Conservation (phyloP, 148 eudicot genomes). For the Nepenthes mirabilis region DNA sequence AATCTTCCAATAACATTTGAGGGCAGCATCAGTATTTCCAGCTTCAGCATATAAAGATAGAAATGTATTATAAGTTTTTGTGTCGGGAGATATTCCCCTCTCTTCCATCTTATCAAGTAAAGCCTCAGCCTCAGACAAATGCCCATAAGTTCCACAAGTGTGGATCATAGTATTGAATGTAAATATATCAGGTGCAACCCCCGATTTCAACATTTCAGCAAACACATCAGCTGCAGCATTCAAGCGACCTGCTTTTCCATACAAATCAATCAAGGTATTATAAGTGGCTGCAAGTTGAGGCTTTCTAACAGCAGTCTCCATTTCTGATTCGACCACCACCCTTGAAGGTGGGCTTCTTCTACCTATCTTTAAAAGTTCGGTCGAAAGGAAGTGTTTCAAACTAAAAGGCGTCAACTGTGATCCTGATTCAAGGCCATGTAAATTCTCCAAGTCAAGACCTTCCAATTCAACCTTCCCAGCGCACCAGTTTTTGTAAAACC, state of each 20-base stretch:
- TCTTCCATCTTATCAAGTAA: conserved; percentile 79
- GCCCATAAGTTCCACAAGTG: conserved; percentile 74
- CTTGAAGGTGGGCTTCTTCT: conserved; percentile 29
- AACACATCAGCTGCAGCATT: conserved; percentile 69
- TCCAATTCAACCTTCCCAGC: conserved; percentile 48
- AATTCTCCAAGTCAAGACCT: conserved; percentile 39
- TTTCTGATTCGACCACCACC: conserved; percentile 8
- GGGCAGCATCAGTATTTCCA: conserved; percentile 48
- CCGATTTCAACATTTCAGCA: conserved; percentile 62
- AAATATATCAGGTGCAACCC: conserved; percentile 54
- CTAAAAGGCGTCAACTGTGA: conserved; percentile 28
- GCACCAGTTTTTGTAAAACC: conserved; percentile 81
- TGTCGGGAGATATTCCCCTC: conserved; percentile 61
- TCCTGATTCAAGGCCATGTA: conserved; percentile 22
- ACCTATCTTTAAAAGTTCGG: conserved; percentile 71
- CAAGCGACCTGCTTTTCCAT: conserved; percentile 77
- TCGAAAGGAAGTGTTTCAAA: conserved; percentile 58
- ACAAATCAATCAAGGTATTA: conserved; percentile 79
- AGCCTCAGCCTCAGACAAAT: conserved; percentile 63
- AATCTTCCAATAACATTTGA: conserved; percentile 49
- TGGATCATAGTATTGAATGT: conserved; percentile 80
- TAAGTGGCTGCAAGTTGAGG: conserved; percentile 58
- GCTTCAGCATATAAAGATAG: conserved; percentile 58
- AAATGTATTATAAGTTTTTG: conserved; percentile 69
- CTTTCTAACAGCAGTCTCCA: conserved; percentile 25